Base-by-base conservation (phyloP, 768 basidiomycete genomes). In the Suillus clintonianus region DNA sequence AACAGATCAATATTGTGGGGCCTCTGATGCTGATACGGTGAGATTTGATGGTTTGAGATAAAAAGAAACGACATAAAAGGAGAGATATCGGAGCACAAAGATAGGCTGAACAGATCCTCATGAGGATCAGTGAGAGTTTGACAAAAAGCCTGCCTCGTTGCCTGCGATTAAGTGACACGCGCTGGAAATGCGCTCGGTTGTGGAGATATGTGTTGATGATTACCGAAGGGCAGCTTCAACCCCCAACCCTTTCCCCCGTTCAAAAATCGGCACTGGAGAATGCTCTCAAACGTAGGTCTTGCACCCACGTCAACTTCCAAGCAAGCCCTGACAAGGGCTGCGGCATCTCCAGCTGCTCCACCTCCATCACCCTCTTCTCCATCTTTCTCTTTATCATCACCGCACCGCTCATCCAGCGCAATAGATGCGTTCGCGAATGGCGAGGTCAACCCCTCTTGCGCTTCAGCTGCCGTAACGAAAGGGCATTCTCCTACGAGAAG, bases 401-500 rank as follows among this genome's bases (percentile, higher is more conserved):
- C 84, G 68, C 94, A 96, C 57, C 92, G 83, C 72, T 92, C 91
- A 72, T 93, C 91, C 47, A 94, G 77, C 41, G 86, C 82, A 47
- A 92, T 92, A 24, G 90, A 86, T 4, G 91, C 89, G 62, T 84
- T 89, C 1, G 90, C 85, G 70, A 92, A 90, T 0, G 89, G 89
- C 0, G 91, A 90, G 51, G 81, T 78, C 10, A 97, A 80, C 1
- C 95, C 94, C 51, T 89, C 90, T 69, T 96, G 92, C 0, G 95
- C 94, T 74, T 98, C 96, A 43, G 89, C 90, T 1, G 95, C 90
- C 19, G 91, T 94, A 78, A 89, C 87, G 79, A 95, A 96, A 1
- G 94, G 94, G 71, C 94, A 96, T 79, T 97, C 94, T 7, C 94
- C 94, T 24, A 90, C 86, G 19, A 99, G 84, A 65, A 99, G 86